Percentiles rank a stretch among this genome's conserved stretches.
Conservation (phyloP, 352 stramenopile genomes). For the Phytopythium mirpurense region DNA sequence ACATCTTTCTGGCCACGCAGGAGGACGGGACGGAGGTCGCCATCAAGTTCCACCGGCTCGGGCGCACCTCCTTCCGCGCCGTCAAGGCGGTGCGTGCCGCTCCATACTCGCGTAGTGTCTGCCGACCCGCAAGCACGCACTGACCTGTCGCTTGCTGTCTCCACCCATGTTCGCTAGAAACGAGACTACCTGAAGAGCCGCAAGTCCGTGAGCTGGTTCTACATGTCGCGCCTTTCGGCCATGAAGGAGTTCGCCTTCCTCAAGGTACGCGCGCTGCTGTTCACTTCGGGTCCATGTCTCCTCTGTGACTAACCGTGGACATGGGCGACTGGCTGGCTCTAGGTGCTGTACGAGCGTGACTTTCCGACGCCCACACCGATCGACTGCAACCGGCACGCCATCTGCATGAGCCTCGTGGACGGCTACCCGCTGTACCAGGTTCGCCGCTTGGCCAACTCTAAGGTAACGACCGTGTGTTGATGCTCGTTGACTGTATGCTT, state of each 20-base stretch:
- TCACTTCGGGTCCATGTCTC: neutral
- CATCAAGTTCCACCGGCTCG: conserved; percentile 99
- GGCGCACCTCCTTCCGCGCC: conserved; percentile 96
- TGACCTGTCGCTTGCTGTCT: neutral
- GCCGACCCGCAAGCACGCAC: neutral
- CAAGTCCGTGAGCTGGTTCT: conserved; percentile 97
- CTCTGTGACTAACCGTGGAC: neutral
- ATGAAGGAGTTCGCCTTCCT: conserved; percentile 99
- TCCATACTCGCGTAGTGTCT: neutral
- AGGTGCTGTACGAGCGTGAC: conserved; percentile 92
- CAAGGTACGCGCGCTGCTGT: conserved; percentile 62
- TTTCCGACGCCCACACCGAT: conserved; percentile 98
- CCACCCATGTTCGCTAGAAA: conserved; percentile 75
- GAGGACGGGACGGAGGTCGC: conserved; percentile 95
- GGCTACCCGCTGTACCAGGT: conserved; percentile 96
- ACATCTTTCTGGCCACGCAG: conserved; percentile 96
- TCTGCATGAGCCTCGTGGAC: conserved; percentile 96
- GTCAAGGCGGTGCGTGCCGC: conserved; percentile 77
- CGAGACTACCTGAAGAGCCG: conserved; percentile 97
- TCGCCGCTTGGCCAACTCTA: conserved; percentile 87
- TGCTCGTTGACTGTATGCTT: no score
- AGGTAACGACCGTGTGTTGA: no score
- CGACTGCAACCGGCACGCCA: conserved; percentile 97
- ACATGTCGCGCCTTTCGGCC: conserved; percentile 97
- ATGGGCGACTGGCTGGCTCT: neutral